Percentiles rank a stretch among this genome's conserved stretches.
phyloP scores from a whole-genome alignment of 257 asterid genomes.

The Echium plantagineum region DNA sequence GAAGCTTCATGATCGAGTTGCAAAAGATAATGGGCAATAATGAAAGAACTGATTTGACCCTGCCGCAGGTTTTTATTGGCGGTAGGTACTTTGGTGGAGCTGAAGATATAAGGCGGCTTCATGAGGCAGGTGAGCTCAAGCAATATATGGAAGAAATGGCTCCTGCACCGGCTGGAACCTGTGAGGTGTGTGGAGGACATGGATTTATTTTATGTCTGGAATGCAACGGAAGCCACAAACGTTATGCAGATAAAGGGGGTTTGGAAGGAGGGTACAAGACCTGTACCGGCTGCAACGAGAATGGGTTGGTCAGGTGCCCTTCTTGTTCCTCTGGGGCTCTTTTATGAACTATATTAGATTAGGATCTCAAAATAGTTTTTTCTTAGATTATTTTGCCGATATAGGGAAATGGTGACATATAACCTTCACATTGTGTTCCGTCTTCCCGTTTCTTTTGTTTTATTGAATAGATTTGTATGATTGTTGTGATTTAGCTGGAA shows the following conservation, averaged over 20 bases:
- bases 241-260: slow-evolving; percentile 60
- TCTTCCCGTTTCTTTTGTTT: neutral
- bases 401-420: neutral
- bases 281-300: slow-evolving; percentile 77
- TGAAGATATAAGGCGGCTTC: slow-evolving; percentile 71
- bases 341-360: slow-evolving; percentile 9
- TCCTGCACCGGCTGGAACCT: slow-evolving; percentile 43
- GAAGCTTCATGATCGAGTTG: slow-evolving; percentile 62
- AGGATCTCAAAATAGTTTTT: neutral
- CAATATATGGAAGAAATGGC: slow-evolving; percentile 48
- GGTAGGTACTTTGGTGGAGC: slow-evolving; percentile 92
- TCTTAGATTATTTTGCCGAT: neutral
- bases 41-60: slow-evolving; percentile 36
- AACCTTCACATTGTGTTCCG: neutral
- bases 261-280: slow-evolving; percentile 67
- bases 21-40: slow-evolving; percentile 40
- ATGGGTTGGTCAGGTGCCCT: slow-evolving; percentile 94
- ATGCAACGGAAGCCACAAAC: slow-evolving; percentile 79
- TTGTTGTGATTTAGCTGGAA: neutral
- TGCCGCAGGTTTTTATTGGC: slow-evolving; percentile 78
- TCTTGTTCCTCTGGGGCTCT: slow-evolving; percentile 51
- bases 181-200: slow-evolving; percentile 72
- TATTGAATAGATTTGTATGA: neutral
- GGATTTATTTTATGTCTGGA: slow-evolving; percentile 60
- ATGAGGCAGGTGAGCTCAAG: slow-evolving; percentile 87